Conservation (phyloP, 2,329 filamentous ascomycete genomes). For the Atkinsonella texensis region DNA sequence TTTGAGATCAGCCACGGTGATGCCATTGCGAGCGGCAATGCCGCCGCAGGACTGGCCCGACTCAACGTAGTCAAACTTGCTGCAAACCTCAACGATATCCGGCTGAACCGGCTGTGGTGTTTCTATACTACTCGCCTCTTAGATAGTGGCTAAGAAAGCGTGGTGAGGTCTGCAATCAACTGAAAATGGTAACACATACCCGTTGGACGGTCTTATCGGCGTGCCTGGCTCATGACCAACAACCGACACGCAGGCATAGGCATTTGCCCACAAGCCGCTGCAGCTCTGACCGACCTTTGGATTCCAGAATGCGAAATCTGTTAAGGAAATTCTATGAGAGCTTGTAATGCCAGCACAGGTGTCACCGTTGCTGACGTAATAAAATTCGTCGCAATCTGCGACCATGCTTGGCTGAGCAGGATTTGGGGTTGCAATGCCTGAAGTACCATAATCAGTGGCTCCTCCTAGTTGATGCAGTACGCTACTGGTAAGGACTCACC, state of each 20-base stretch:
- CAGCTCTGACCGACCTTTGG: conserved; percentile 16
- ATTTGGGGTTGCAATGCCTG: neutral
- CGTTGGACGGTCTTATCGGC: neutral
- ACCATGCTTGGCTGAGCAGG: conserved; percentile 4
- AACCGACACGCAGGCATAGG: conserved; percentile 7
- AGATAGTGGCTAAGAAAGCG: no score
- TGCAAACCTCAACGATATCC: conserved; percentile 7
- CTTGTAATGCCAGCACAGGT: conserved; percentile 11
- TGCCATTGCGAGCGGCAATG: neutral
- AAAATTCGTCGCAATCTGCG: conserved; percentile 6
- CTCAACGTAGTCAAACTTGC: conserved; percentile 8
- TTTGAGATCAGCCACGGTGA: neutral
- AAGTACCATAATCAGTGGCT: neutral
- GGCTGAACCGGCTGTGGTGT: conserved; percentile 6
- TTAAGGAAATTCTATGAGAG: conserved; percentile 10
- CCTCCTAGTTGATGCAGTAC: no score
- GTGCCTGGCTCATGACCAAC: neutral
- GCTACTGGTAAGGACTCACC: neutral
- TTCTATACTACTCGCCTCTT: neutral
- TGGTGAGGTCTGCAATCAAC: no score
- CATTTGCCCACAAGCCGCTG: conserved; percentile 10
- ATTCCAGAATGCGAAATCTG: conserved; percentile 19
- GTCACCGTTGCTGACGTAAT: conserved; percentile 8
- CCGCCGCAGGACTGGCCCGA: conserved; percentile 10
- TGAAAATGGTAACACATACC: no score